Percentiles rank a stretch among this genome's conserved stretches.
These are phyloP conservation scores for Saccharomyces hybrid DNA, from an alignment of 1,139 yeast species.

Conservation along the genomic window DNA sequence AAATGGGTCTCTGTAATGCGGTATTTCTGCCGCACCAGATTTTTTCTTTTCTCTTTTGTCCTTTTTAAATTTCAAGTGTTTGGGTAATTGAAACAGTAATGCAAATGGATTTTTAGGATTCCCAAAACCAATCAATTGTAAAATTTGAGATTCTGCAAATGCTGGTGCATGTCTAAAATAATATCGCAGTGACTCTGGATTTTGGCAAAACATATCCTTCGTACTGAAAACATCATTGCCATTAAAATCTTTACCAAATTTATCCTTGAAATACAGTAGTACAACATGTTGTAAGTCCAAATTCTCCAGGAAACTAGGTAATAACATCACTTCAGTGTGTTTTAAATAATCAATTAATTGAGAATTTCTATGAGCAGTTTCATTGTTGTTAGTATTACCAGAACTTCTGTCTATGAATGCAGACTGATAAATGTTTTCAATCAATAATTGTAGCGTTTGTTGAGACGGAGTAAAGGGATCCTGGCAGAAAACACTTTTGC, in stretches of 20 bases:
- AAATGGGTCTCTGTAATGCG: background rate
- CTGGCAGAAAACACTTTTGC: constrained; percentile 67
- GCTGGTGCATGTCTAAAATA: constrained; percentile 71
- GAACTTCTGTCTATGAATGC: constrained; percentile 39
- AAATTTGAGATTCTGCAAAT: constrained; percentile 67
- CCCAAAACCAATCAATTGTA: constrained; percentile 71
- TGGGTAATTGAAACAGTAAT: constrained; percentile 59
- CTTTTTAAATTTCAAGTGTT: constrained; percentile 60
- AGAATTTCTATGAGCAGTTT: constrained; percentile 17
- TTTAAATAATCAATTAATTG: constrained; percentile 32
- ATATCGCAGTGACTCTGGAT: constrained; percentile 53
- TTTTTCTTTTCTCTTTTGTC: constrained; percentile 63
- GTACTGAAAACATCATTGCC: constrained; percentile 36
- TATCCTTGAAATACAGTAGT: constrained; percentile 1
- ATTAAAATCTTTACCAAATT: constrained; percentile 3
- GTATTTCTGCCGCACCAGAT: constrained; percentile 23
- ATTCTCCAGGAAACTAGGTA: constrained; percentile 40
- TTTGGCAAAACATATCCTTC: constrained; percentile 41
- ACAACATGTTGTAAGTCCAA: constrained; percentile 52
- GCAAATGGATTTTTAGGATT: constrained; percentile 70
- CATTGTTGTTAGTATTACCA: constrained; percentile 12
- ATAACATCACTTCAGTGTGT: constrained; percentile 32
- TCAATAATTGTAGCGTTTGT: constrained; percentile 66
- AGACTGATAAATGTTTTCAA: constrained; percentile 70
- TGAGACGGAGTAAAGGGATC: constrained; percentile 80